Percentiles rank a stretch among this genome's conserved stretches.
Conservation (phyloP, 306 rosid genomes). For the Glycyrrhiza uralensis region DNA sequence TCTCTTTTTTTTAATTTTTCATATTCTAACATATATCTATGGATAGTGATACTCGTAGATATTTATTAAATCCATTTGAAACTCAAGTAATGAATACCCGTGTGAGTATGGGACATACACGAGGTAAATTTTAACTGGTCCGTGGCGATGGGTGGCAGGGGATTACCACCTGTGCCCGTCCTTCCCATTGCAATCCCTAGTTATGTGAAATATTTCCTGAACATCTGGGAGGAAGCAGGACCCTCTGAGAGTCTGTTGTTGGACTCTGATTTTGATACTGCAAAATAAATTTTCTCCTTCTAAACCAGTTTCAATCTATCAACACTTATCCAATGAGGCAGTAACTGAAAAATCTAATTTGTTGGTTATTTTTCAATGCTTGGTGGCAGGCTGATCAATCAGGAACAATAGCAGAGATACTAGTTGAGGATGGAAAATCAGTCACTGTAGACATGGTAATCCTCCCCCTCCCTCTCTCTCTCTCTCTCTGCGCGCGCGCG, state of each 20-base stretch:
- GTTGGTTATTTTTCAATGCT: slow-evolving; percentile 12
- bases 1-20: too few relatives aligned
- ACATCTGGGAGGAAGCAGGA: not conserved
- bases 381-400: slow-evolving; percentile 76
- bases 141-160: too few relatives aligned
- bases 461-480: slow-evolving; percentile 8
- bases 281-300: not conserved
- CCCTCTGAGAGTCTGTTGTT: not conserved
- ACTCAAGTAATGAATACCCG: too few relatives aligned
- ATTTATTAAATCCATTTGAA: too few relatives aligned
- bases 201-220: not conserved
- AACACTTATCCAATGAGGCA: not conserved
- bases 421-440: slow-evolving; percentile 69
- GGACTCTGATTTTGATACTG: not conserved
- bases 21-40: too few relatives aligned
- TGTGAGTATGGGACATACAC: too few relatives aligned
- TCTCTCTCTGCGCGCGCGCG: not conserved
- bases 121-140: too few relatives aligned
- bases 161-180: too few relatives aligned
- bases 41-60: too few relatives aligned
- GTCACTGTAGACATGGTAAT: slow-evolving; percentile 78
- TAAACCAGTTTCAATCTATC: not conserved
- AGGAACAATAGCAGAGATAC: slow-evolving; percentile 75
- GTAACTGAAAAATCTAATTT: not conserved
- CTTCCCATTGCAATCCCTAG: too few relatives aligned